phyloP scores from a whole-genome alignment of 495 filamentous ascomycete species.

The Paragyromitra xinjiangensis region DNA sequence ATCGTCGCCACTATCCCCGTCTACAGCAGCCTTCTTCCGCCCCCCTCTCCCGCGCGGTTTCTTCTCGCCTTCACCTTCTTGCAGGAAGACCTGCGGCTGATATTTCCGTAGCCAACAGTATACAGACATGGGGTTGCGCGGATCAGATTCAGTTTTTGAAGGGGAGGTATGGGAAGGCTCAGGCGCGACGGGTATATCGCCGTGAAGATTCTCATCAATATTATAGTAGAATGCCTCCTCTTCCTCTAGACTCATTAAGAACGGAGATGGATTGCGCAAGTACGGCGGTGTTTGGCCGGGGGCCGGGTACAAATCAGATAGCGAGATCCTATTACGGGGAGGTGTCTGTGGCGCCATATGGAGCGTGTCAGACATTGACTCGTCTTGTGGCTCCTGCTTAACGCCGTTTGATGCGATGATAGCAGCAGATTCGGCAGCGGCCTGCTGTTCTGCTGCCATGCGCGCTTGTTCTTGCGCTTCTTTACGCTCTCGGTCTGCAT shows the following conservation, averaged over 20 bases:
- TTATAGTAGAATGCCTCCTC: constrained; percentile 80
- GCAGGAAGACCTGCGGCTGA: constrained; percentile 82
- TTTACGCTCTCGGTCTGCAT: constrained; percentile 53
- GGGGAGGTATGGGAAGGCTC: constrained; percentile 59
- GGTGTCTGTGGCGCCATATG: constrained; percentile 43
- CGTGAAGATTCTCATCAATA: constrained; percentile 71
- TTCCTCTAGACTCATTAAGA: constrained; percentile 72
- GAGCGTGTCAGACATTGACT: constrained; percentile 34
- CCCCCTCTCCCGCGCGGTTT: constrained; percentile 64
- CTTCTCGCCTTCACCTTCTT: constrained; percentile 77
- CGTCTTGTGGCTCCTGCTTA: constrained; percentile 48
- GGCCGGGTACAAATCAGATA: constrained; percentile 46
- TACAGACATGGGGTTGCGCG: constrained; percentile 83
- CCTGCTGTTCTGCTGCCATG: constrained; percentile 46
- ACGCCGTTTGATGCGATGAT: constrained; percentile 15
- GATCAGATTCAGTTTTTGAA: constrained; percentile 64
- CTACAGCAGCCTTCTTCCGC: constrained; percentile 53
- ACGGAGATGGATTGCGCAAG: constrained; percentile 52
- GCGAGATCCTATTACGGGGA: constrained; percentile 31
- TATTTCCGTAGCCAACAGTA: constrained; percentile 90
- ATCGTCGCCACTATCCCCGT: constrained; percentile 55
- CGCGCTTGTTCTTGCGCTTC: constrained; percentile 56
- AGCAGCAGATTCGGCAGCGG: constrained; percentile 24
- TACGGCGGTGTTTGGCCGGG: constrained; percentile 55
- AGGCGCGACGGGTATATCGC: constrained; percentile 61